A percentile compares a stretch with the other conserved stretches of the same genome.
These are phyloP conservation scores for Tricholoma flavovirens DNA, from an alignment of 768 basidiomycete genomes.

Conservation along the genomic window DNA sequence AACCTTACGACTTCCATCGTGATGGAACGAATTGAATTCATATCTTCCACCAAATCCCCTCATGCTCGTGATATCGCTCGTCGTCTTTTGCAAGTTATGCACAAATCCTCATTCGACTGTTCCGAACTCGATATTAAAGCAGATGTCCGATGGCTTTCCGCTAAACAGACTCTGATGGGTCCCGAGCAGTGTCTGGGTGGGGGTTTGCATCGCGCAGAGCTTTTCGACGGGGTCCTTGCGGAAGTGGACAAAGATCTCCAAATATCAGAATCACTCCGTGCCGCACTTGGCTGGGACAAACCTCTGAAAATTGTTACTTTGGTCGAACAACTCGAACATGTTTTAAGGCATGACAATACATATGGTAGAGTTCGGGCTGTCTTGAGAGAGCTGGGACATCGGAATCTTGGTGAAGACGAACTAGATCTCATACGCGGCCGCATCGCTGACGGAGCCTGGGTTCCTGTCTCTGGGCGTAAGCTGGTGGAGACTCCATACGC, in stretches of 20 bases:
- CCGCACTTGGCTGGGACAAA: slow-evolving; percentile 34
- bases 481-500: slow-evolving; percentile 14
- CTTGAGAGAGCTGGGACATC: slow-evolving; percentile 25
- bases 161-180: slow-evolving; percentile 24
- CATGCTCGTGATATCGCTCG: slow-evolving; percentile 12
- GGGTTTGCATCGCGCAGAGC: slow-evolving; percentile 12
- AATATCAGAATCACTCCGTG: slow-evolving; percentile 24
- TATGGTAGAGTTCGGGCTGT: slow-evolving; percentile 17
- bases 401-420: slow-evolving; percentile 16
- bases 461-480: slow-evolving; percentile 23
- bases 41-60: slow-evolving; percentile 17
- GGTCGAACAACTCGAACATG: slow-evolving; percentile 25
- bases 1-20: slow-evolving; percentile 26
- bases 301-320: slow-evolving; percentile 26
- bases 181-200: slow-evolving; percentile 27
- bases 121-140: slow-evolving; percentile 4
- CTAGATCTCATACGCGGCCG: slow-evolving; percentile 12
- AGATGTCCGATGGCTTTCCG: slow-evolving; percentile 33
- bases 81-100: slow-evolving; percentile 18
- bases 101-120: slow-evolving; percentile 8
- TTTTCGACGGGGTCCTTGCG: slow-evolving; percentile 37
- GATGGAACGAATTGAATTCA: slow-evolving; percentile 29
- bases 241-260: slow-evolving; percentile 21
- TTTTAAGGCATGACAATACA: background rate
- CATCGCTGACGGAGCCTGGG: slow-evolving; percentile 24